Base-by-base conservation (phyloP, 805 yeast species). In the Barnettozyma siamensis region DNA sequence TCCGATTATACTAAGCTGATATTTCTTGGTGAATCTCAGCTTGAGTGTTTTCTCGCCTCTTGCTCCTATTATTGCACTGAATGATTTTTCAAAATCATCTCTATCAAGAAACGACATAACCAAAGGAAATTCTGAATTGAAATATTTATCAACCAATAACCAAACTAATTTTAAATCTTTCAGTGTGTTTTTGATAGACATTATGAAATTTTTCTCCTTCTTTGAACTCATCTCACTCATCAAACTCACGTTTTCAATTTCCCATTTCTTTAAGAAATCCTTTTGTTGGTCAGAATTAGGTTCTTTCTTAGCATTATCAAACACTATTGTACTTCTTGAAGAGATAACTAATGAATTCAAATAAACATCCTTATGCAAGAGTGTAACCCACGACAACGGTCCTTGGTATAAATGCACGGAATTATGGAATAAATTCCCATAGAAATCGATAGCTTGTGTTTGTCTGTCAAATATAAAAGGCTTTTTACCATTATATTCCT, bases 331-430 rank as follows among this genome's bases (percentile, higher is more conserved):
- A 8, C 31, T 44, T 12, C 42, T 30, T 2, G 48, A 31, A 2
- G 35, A 42, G 0, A 45, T 26, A 10, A 46, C 38, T 7, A 55
- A 34, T 8, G 52, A 35, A 30, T 49, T 51, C 30, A 57, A 31
- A 33, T 52, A 57, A 9, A 45, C 40, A 36, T 57, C 60, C 28
- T 54, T 57, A 13, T 52, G 38, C 13, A 57, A 18, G 17, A 57
- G 24, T 1, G 56, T 45, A 1, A 49, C 52, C 60, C 60, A 57
- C 3, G 57, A 47, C 13, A 57, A 40, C 0, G 51, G 43, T 4
- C 59, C 59, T 20, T 53, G 54, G 5, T 39, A 23, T 1, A 48
- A 39, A 31, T 49, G 33, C 2, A 50, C 41, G 1, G 47, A 35
- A 8, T 15, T 40, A 5, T 35, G 37, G 19, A 38, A 42, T 7